Evolutionary conservation across 345 rosid species (phyloP).

Genomic region (Eucalyptus paniculata): DNA sequence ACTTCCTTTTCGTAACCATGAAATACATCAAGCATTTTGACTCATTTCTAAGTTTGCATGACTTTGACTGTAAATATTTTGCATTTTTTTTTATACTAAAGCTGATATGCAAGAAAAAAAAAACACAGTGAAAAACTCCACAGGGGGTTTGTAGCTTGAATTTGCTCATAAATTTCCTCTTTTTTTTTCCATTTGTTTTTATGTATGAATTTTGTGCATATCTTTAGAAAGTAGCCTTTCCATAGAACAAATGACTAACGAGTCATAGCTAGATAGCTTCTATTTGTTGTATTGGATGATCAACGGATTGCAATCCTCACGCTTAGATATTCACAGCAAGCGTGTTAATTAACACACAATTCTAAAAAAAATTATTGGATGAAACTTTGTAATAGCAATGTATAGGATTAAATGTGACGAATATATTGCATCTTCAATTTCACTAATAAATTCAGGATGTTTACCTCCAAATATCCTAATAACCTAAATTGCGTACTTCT

Average conservation of each 20-base stretch:
- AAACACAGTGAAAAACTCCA: not conserved
- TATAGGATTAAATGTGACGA: not conserved
- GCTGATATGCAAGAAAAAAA: rapidly evolving
- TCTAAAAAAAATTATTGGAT: not conserved
- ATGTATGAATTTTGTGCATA: not conserved
- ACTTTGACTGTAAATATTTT: not conserved
- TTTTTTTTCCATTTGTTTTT: not conserved
- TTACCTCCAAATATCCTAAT: not conserved
- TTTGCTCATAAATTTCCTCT: not conserved
- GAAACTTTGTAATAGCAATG: not conserved
- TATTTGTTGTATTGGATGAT: not conserved
- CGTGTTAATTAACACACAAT: rapidly evolving
- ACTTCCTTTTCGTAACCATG: not conserved
- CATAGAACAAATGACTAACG: rapidly evolving
- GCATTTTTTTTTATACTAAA: not conserved
- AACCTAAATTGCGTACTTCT: not conserved
- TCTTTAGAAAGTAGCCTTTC: not conserved
- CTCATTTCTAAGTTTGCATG: not conserved
- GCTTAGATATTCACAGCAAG: not conserved
- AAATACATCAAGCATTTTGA: not conserved
- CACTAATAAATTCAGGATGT: not conserved
- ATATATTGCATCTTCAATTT: not conserved
- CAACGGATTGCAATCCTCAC: not conserved
- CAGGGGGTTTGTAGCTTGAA: not conserved
- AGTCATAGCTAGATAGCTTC: not conserved